Evolutionary conservation across 331 rosid genomes (phyloP).

Genomic region (Malus hybrid): DNA sequence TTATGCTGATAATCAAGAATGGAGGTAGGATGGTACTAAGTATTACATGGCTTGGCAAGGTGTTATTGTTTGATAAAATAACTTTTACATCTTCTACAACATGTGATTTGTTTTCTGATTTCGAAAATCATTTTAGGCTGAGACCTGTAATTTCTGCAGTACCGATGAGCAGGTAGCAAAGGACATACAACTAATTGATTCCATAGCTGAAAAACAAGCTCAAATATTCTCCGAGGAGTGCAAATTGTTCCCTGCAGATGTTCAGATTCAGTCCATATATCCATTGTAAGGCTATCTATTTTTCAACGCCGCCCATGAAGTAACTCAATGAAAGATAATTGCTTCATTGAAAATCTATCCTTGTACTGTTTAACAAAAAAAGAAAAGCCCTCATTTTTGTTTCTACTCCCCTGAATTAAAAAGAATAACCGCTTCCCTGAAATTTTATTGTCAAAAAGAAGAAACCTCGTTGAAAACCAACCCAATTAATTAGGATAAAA

Average conservation of each 20-base stretch:
- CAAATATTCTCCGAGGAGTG: conserved; percentile 10
- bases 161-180: conserved; percentile 87
- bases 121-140: background rate
- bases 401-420: background rate
- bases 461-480: background rate
- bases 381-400: background rate
- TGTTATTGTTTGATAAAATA: background rate
- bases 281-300: conserved; percentile 50
- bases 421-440: background rate
- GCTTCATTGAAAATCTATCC: background rate
- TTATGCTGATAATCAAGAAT: conserved; percentile 82
- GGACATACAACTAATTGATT: conserved; percentile 44
- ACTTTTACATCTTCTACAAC: background rate
- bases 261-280: conserved; percentile 94
- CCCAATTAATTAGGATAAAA: background rate
- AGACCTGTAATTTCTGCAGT: conserved; percentile 42
- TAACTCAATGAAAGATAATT: background rate
- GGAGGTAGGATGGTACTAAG: conserved; percentile 57
- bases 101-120: background rate
- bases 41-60: background rate
- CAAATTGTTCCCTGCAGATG: conserved; percentile 92
- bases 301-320: background rate
- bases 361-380: background rate
- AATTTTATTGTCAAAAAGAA: background rate
- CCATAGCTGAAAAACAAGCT: too few relatives aligned